Percentiles rank a stretch among this genome's conserved stretches.
phyloP scores from a whole-genome alignment of 1,284 basidiomycete species.

The Austroboletus niveus region DNA sequence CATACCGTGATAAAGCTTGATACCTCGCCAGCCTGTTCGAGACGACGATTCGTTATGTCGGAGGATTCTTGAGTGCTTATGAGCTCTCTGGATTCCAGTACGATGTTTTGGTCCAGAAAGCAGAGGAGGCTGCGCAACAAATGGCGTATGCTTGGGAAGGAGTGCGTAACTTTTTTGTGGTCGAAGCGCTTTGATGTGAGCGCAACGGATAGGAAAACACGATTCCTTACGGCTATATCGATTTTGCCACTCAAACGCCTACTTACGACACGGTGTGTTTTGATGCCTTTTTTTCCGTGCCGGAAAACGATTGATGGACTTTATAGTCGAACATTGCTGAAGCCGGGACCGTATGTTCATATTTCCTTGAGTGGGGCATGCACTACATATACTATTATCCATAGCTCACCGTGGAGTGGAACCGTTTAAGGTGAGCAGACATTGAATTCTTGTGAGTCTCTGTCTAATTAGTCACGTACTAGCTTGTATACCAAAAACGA shows the following conservation, averaged over 20 bases:
- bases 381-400: background rate
- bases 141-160: conserved; percentile 58
- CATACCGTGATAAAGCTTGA: background rate
- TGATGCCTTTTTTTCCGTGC: background rate
- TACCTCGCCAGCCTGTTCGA: conserved; percentile 67
- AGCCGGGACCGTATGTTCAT: conserved; percentile 61
- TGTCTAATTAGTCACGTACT: background rate
- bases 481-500: conserved; percentile 57
- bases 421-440: conserved; percentile 33
- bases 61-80: conserved; percentile 73
- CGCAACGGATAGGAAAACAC: conserved; percentile 39
- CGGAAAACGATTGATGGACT: background rate
- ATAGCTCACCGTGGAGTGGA: conserved; percentile 49
- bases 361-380: background rate
- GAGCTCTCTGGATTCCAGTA: conserved; percentile 70
- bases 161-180: conserved; percentile 34
- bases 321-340: conserved; percentile 60
- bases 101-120: conserved; percentile 55
- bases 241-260: conserved; percentile 53
- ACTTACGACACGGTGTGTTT: conserved; percentile 39
- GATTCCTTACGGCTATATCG: conserved; percentile 52
- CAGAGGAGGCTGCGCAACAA: conserved; percentile 70
- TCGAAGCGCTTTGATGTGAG: background rate
- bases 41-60: conserved; percentile 83
- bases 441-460: background rate